phyloP scores from a whole-genome alignment of 352 stramenopile species.

The Pythium aristosporum region DNA sequence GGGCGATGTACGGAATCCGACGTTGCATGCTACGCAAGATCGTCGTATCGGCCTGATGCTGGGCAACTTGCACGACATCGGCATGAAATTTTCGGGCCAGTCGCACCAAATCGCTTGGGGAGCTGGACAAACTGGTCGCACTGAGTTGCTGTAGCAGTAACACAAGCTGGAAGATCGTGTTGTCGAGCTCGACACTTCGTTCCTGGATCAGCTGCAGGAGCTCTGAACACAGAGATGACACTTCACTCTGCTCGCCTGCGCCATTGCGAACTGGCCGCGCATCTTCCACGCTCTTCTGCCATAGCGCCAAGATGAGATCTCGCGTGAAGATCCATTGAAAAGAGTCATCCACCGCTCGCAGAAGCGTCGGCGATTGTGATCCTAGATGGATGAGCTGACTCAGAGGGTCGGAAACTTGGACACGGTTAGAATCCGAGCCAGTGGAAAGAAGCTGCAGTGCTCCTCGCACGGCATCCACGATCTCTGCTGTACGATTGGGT shows the following conservation, averaged over 20 bases:
- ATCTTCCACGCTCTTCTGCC: background rate
- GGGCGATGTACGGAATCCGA: conserved; percentile 60
- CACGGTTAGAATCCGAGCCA: background rate
- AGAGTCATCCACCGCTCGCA: conserved; percentile 50
- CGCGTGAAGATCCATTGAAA: conserved; percentile 65
- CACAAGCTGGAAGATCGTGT: conserved; percentile 17
- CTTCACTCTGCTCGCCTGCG: background rate
- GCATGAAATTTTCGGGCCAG: conserved; percentile 40
- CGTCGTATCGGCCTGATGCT: conserved; percentile 23
- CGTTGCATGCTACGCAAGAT: conserved; percentile 47
- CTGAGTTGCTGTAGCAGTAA: conserved; percentile 22
- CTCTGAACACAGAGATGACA: background rate
- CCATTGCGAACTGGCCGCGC: background rate
- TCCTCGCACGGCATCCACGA: conserved; percentile 49
- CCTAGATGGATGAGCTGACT: conserved; percentile 35
- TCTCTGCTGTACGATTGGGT: conserved; percentile 35
- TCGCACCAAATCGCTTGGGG: conserved; percentile 1
- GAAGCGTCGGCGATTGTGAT: conserved; percentile 32
- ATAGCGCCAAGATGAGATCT: conserved; percentile 39
- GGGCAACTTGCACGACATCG: conserved; percentile 39
- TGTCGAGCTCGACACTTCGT: conserved; percentile 7
- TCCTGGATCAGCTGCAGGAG: conserved; percentile 12
- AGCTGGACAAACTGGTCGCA: background rate
- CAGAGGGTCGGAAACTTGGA: background rate
- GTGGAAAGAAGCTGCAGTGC: conserved; percentile 32